Evolutionary conservation across 805 yeast species (phyloP).

Genomic region (Teunomyces stri): DNA sequence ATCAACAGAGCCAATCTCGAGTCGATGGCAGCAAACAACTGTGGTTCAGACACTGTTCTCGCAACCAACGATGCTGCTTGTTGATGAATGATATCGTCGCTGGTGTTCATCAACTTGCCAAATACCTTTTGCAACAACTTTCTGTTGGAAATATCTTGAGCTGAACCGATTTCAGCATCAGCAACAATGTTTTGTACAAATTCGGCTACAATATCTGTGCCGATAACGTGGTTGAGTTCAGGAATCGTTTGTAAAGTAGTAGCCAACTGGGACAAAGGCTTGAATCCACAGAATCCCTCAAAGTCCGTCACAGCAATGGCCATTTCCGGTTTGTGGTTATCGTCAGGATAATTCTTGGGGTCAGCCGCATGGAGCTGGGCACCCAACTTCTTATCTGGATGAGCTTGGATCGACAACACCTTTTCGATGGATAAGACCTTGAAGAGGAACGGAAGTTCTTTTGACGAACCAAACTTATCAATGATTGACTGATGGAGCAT

Average conservation of each 20-base stretch:
- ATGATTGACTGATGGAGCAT: conserved; percentile 60
- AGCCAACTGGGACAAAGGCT: conserved; percentile 79
- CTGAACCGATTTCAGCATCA: conserved; percentile 45
- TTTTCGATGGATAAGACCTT: conserved; percentile 91
- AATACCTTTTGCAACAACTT: conserved; percentile 71
- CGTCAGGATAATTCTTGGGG: conserved; percentile 95
- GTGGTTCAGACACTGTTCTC: conserved; percentile 60
- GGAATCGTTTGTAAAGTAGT: conserved; percentile 68
- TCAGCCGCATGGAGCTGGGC: conserved; percentile 72
- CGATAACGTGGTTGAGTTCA: conserved; percentile 71
- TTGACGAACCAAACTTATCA: conserved; percentile 60
- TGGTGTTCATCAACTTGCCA: conserved; percentile 78
- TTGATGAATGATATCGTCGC: conserved; percentile 53
- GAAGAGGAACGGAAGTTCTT: conserved; percentile 87
- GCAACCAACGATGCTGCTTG: conserved; percentile 64
- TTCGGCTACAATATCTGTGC: conserved; percentile 52
- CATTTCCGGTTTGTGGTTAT: conserved; percentile 99
- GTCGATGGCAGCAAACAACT: conserved; percentile 48
- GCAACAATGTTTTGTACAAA: conserved; percentile 51
- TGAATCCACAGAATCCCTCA: conserved; percentile 97
- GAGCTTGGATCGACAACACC: conserved; percentile 95
- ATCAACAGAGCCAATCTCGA: conserved; percentile 67
- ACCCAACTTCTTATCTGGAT: conserved; percentile 89
- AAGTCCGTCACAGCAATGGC: conserved; percentile 94
- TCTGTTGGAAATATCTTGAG: conserved; percentile 58